A percentile compares a stretch with the other conserved stretches of the same genome.
These are phyloP conservation scores for Vaccinium darrowii DNA, from an alignment of 148 eudicot species.

Conservation along the genomic window DNA sequence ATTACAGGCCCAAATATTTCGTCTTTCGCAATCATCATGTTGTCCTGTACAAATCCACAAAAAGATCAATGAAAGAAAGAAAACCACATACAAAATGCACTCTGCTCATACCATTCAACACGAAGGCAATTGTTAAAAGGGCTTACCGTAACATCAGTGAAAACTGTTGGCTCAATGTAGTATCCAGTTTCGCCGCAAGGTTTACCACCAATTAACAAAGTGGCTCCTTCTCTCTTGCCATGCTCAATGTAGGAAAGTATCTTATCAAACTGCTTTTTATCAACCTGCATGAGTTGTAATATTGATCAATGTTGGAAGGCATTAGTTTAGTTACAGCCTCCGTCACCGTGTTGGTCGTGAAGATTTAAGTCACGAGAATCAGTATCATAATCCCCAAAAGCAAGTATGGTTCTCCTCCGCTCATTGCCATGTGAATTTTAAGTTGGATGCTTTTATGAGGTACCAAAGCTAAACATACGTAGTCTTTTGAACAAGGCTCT, in stretches of 20 bases:
- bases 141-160: constrained; percentile 66
- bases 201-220: constrained; percentile 68
- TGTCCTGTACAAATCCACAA: constrained; percentile 41
- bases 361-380: not conserved
- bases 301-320: not conserved
- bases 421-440: too few relatives aligned
- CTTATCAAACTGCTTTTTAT: constrained; percentile 58
- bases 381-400: too few relatives aligned
- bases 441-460: too few relatives aligned
- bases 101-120: not conserved
- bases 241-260: constrained; percentile 63
- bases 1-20: constrained; percentile 92
- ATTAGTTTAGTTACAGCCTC: not conserved
- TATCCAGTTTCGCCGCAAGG: constrained; percentile 58
- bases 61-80: not conserved
- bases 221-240: constrained; percentile 85
- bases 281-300: constrained; percentile 39
- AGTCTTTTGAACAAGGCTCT: too few relatives aligned
- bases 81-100: not conserved
- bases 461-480: too few relatives aligned
- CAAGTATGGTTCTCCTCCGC: too few relatives aligned
- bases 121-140: not conserved
- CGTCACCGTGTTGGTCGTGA: not conserved
- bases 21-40: constrained; percentile 72
- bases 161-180: constrained; percentile 81